phyloP scores from a whole-genome alignment of 805 yeast genomes.

The Starmerella vitae region DNA sequence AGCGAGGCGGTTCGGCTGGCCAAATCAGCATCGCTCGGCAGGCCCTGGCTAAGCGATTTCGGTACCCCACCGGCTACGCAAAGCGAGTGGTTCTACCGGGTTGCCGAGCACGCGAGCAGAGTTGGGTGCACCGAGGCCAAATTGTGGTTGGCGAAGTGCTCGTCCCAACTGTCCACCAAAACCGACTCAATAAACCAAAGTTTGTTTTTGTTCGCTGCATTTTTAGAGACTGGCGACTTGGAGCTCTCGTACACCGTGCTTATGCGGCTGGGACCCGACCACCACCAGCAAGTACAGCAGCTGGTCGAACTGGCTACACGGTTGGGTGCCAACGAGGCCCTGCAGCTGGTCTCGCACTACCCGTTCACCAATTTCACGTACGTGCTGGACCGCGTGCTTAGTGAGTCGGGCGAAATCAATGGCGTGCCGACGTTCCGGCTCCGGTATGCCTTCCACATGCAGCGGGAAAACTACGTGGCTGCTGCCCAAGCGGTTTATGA shows the following conservation, averaged over 20 bases:
- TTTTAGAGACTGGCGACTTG: constrained; percentile 26
- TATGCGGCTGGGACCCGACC: constrained; percentile 4
- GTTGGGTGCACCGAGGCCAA: constrained; percentile 7
- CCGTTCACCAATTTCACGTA: constrained; percentile 35
- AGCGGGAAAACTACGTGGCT: constrained; percentile 33
- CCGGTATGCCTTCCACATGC: constrained; percentile 38
- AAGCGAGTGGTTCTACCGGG: constrained; percentile 10
- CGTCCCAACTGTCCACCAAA: constrained; percentile 1
- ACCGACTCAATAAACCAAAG: neutral
- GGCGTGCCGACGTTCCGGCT: constrained; percentile 36
- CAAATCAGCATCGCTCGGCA: constrained; percentile 6
- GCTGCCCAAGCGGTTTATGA: constrained; percentile 22
- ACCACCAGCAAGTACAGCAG: constrained; percentile 8
- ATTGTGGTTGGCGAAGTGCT: constrained; percentile 3
- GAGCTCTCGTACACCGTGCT: constrained; percentile 29
- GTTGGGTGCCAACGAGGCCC: constrained; percentile 27
- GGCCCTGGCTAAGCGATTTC: constrained; percentile 10
- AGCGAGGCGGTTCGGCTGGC: constrained; percentile 4
- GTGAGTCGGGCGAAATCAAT: constrained; percentile 24
- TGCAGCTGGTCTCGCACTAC: constrained; percentile 29
- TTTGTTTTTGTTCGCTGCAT: constrained; percentile 14
- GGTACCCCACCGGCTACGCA: constrained; percentile 6
- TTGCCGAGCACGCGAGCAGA: constrained; percentile 8
- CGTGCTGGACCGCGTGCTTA: constrained; percentile 33
- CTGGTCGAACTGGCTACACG: constrained; percentile 22